Base-by-base conservation (phyloP, 2,329 filamentous ascomycete species). In the Colletotrichum costaricense region DNA sequence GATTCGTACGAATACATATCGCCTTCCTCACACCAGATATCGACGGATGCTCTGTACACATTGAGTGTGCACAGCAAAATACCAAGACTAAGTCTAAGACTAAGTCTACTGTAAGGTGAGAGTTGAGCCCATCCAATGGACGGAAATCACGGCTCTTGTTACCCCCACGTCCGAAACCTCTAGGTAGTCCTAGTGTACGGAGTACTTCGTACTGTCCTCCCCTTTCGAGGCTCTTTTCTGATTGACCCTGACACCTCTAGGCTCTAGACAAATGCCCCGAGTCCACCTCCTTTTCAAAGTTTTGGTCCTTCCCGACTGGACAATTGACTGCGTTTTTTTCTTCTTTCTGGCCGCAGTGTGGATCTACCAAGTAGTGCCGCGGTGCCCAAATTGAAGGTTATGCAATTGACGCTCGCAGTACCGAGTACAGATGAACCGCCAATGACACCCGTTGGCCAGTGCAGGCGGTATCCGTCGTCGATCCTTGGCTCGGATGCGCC, bases 401-500 rank as follows among this genome's bases (percentile, higher is more conserved):
- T 71, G 68, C 42, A 49, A 28, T 55, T 56, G 30, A 42, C 26
- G 52, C 63, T 67, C 33, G 30, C 30, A 12, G 33, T 35, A 35
- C 33, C 33, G 33, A 35, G 24, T 70, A 5, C 33, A 52, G 19
- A 55, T 33, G 26, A 67, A 71, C 26, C 22, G 22, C 56, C 56
- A 71, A 62, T 64, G 19, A 38, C 33, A 56, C 16, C 35, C n/a
- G 33, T 35, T 67, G 69, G 49, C 8, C 69, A 67, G 55, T 68
- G 69, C 63, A 60, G 63, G 63, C 63, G 56, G 63, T 57, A 63
- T 52, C 69, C 63, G 63, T 64, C 59, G 69, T 71, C 63, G 69
- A 71, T 68, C 69, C 69, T 70, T 71, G 69, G 64, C 69, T 24
- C 33, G 69, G 59, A 57, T 69, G 67, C n/a, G n/a, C 59, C 26